Evolutionary conservation across 257 asterid species (phyloP).

Genomic region (Solanum bulbocastanum): DNA sequence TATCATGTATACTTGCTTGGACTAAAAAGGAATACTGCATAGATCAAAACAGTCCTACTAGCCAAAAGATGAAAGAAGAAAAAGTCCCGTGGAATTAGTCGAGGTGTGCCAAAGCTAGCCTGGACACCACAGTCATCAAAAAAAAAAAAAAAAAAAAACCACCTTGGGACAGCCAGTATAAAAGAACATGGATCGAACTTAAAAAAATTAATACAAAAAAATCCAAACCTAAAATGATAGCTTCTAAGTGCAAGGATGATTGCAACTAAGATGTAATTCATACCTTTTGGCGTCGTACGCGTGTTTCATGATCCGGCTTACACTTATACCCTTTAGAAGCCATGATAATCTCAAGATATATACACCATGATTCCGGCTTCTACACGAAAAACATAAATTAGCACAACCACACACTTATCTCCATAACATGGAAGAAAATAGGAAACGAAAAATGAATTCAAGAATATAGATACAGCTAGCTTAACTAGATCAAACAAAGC

Average conservation of each 20-base stretch:
- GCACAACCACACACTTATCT: not conserved
- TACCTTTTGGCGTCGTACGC: slow-evolving; percentile 92
- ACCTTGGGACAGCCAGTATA: not conserved
- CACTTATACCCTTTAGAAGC: slow-evolving; percentile 99
- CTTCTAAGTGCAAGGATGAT: not conserved
- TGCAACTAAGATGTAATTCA: slow-evolving; percentile 3
- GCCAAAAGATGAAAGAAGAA: not conserved
- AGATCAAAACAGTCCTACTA: not conserved
- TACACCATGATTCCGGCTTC: slow-evolving; percentile 39
- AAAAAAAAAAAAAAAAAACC: not conserved
- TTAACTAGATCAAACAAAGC: not conserved
- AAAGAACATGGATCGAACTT: not conserved
- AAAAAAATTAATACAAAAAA: not conserved
- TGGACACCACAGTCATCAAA: not conserved
- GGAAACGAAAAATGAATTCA: not conserved
- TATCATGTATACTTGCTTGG: not conserved
- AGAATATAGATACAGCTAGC: not conserved
- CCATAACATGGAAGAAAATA: not conserved
- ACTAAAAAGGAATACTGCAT: not conserved
- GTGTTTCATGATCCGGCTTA: slow-evolving; percentile 86
- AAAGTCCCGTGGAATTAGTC: not conserved
- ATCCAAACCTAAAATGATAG: not conserved
- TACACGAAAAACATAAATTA: not conserved
- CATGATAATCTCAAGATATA: slow-evolving; percentile 42
- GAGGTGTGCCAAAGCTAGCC: not conserved